Percentiles rank a stretch among this genome's conserved stretches.
phyloP scores from a whole-genome alignment of 2,329 filamentous ascomycete genomes.

The Endocalyx cinctus region DNA sequence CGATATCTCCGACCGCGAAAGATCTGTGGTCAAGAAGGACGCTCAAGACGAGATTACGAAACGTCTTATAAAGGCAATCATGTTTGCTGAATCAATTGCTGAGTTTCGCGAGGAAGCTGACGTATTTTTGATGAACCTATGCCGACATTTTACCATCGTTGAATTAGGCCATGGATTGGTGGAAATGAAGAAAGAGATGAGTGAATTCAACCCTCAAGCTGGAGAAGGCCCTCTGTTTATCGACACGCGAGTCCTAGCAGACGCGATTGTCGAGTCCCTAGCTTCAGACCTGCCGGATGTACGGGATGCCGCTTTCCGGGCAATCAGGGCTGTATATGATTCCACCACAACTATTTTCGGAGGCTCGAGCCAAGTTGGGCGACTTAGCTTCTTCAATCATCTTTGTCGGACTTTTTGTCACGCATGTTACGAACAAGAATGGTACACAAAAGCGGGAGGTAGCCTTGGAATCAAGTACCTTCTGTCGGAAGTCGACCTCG shows the following conservation, averaged over 20 bases:
- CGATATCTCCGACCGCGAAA: conserved; percentile 70
- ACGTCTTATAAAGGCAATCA: conserved; percentile 81
- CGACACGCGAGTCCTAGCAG: conserved; percentile 80
- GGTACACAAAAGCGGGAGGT: conserved; percentile 96
- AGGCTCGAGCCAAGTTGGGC: conserved; percentile 63
- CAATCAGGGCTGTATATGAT: conserved; percentile 73
- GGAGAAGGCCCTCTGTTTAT: conserved; percentile 85
- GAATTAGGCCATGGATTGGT: conserved; percentile 85
- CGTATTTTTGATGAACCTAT: conserved; percentile 72
- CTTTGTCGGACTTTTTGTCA: conserved; percentile 84
- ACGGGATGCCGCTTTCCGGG: conserved; percentile 75
- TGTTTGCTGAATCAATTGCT: conserved; percentile 78
- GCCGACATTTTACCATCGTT: conserved; percentile 83
- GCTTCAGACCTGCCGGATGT: conserved; percentile 79
- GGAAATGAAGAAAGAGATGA: conserved; percentile 69
- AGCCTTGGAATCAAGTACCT: conserved; percentile 85
- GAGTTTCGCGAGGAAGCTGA: conserved; percentile 75
- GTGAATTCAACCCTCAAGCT: conserved; percentile 76
- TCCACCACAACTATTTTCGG: conserved; percentile 77
- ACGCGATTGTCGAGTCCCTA: conserved; percentile 85
- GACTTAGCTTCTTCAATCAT: conserved; percentile 79
- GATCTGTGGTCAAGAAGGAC: conserved; percentile 81
- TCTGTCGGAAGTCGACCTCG: conserved; percentile 78
- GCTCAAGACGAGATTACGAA: conserved; percentile 78
- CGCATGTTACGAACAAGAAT: conserved; percentile 94